Conservation (phyloP, 306 rosid species). For the Cicer judaicum region DNA sequence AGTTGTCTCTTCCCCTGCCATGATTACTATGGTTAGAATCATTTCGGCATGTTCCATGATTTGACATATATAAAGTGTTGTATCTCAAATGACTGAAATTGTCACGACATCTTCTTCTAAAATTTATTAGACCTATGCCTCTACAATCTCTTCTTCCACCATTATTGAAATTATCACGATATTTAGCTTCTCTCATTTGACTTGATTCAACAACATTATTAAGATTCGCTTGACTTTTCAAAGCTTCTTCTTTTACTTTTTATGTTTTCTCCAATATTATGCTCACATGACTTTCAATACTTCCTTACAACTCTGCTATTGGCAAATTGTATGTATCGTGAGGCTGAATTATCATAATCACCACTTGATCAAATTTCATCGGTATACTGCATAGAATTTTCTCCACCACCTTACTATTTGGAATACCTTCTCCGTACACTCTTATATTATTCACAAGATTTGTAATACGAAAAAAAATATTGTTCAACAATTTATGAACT, state of each 20-base stretch:
- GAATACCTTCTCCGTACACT: too few relatives aligned
- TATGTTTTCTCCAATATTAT: too few relatives aligned
- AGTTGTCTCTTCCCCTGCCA: neutral
- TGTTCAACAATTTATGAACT: too few relatives aligned
- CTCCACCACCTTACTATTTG: too few relatives aligned
- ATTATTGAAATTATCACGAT: too few relatives aligned
- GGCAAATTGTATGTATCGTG: neutral
- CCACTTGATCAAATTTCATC: neutral
- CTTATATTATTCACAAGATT: too few relatives aligned
- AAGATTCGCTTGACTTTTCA: neutral
- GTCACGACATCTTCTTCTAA: neutral
- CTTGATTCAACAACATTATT: neutral
- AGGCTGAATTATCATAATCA: neutral
- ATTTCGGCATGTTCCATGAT: neutral
- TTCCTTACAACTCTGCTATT: neutral
- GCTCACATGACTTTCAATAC: neutral
- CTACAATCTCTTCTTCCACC: neutral
- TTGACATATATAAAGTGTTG: neutral
- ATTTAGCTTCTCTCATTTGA: neutral
- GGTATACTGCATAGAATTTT: too few relatives aligned
- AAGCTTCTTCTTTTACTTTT: too few relatives aligned
- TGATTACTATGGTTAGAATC: too few relatives aligned
- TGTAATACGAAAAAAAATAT: too few relatives aligned
- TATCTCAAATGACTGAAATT: neutral
- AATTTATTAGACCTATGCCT: neutral